These are phyloP conservation scores for Suhomyces panamericanus DNA, from an alignment of 1,139 yeast species.

Conservation along the genomic window DNA sequence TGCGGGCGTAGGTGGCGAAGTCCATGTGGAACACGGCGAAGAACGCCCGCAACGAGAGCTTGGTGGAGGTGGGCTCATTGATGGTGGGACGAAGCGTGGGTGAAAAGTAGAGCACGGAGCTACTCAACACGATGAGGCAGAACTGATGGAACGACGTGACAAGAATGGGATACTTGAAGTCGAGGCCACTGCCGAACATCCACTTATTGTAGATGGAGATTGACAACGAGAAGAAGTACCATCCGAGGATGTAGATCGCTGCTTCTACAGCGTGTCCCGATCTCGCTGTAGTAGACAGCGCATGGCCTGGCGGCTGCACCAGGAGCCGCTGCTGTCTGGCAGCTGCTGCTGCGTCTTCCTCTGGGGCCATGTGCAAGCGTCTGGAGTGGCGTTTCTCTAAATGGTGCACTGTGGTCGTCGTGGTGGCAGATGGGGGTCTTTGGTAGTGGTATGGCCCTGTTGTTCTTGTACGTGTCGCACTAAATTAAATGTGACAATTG, in stretches of 20 bases:
- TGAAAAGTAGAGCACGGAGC: slow-evolving; percentile 40
- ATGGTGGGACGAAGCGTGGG: slow-evolving; percentile 51
- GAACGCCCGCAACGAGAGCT: slow-evolving; percentile 12
- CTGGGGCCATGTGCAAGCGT: too few species aligned
- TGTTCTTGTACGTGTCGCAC: neutral
- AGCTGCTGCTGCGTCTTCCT: too few species aligned
- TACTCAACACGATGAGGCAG: slow-evolving; percentile 56
- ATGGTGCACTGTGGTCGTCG: too few species aligned
- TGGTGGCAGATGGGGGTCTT: too few species aligned
- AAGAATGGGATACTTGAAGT: slow-evolving; percentile 79
- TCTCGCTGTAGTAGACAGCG: neutral
- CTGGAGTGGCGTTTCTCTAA: too few species aligned
- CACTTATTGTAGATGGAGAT: slow-evolving; percentile 93
- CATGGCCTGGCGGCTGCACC: too few species aligned
- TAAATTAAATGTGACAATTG: too few species aligned
- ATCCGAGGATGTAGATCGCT: slow-evolving; percentile 39
- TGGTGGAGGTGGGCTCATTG: slow-evolving; percentile 12
- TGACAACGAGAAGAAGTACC: slow-evolving; percentile 65
- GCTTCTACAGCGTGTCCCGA: slow-evolving; percentile 12
- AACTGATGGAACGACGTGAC: slow-evolving; percentile 85
- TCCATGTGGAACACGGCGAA: slow-evolving; percentile 23
- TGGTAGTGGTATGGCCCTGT: neutral
- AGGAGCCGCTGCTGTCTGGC: too few species aligned
- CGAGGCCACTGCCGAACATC: slow-evolving; percentile 84
- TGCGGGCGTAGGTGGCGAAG: slow-evolving; percentile 40